phyloP scores from a whole-genome alignment of 495 filamentous ascomycete genomes.

The Penicillium bovifimosum region DNA sequence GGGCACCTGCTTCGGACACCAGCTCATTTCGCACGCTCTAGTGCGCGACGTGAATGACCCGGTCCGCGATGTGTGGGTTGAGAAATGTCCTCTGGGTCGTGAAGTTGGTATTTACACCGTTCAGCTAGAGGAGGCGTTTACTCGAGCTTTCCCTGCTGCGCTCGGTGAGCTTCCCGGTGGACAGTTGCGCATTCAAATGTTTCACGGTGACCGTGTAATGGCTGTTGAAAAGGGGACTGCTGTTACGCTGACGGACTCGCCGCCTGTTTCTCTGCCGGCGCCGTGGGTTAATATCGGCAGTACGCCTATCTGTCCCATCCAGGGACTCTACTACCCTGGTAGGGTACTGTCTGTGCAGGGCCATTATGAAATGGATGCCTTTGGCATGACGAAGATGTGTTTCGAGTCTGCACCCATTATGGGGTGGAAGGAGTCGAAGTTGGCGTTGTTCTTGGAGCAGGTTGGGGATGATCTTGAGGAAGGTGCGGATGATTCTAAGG shows the following conservation, averaged over 20 bases:
- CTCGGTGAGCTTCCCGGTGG: conserved; percentile 11
- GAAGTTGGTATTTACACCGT: conserved; percentile 33
- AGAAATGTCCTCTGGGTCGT: conserved; percentile 27
- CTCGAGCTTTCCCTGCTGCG: conserved; percentile 16
- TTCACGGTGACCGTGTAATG: conserved; percentile 37
- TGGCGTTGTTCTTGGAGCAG: conserved; percentile 25
- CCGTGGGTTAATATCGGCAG: conserved; percentile 33
- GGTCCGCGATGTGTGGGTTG: conserved; percentile 22
- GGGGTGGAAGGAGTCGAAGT: conserved; percentile 27
- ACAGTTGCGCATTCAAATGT: conserved; percentile 31
- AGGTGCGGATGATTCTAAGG: conserved; percentile 18
- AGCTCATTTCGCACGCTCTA: conserved; percentile 33
- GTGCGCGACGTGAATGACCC: conserved; percentile 19
- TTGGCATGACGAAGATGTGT: conserved; percentile 28
- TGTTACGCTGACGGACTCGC: conserved; percentile 17
- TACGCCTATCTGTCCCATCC: conserved; percentile 31
- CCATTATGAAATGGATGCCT: conserved; percentile 36
- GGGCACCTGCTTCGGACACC: conserved; percentile 40
- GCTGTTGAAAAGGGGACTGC: conserved; percentile 19
- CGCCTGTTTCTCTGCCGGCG: conserved; percentile 21
- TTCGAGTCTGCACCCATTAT: conserved; percentile 23
- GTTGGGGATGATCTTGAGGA: conserved; percentile 22
- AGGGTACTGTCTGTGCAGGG: conserved; percentile 32
- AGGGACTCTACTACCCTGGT: conserved; percentile 35
- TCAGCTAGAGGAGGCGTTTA: conserved; percentile 20